Percentiles rank a stretch among this genome's conserved stretches.
Evolutionary conservation across 139 green algal species (phyloP).

Genomic region (Micromonas pusilla): DNA sequence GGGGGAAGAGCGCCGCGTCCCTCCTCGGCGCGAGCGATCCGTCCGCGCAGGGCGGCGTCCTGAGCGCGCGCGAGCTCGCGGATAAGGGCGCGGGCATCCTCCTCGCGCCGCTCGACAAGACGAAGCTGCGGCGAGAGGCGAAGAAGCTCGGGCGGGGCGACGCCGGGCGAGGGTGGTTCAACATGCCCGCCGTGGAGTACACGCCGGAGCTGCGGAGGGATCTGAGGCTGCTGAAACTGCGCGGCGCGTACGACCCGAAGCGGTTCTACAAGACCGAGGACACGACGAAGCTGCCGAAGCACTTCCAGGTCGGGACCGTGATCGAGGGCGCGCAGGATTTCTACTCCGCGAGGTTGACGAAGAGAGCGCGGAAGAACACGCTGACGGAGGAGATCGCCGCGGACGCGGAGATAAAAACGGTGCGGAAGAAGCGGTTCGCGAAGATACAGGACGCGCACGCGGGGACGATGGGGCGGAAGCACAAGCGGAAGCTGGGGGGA

Average conservation of each 20-base stretch:
- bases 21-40: not conserved
- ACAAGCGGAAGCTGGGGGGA: not conserved
- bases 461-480: not conserved
- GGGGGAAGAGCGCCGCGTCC: not conserved
- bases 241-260: slow-evolving; percentile 75
- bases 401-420: slow-evolving; percentile 10
- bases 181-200: slow-evolving; percentile 51
- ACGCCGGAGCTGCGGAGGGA: slow-evolving; percentile 63
- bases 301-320: slow-evolving; percentile 67
- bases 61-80: not conserved
- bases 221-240: slow-evolving; percentile 65
- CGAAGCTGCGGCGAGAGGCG: slow-evolving; percentile 2
- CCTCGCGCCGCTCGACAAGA: not conserved
- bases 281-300: slow-evolving; percentile 51
- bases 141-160: not conserved
- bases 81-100: slow-evolving; percentile 2
- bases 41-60: slow-evolving; percentile 1
- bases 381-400: slow-evolving; percentile 40
- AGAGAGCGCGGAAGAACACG: slow-evolving; percentile 55
- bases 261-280: slow-evolving; percentile 73
- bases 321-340: slow-evolving; percentile 62
- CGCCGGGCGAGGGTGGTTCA: slow-evolving; percentile 44
- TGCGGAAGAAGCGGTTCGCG: slow-evolving; percentile 4
- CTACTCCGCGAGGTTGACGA: slow-evolving; percentile 57
- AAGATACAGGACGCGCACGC: slow-evolving; percentile 15